These are phyloP conservation scores for Blastobotrys aristatus DNA, from an alignment of 1,139 yeast genomes.

Conservation along the genomic window DNA sequence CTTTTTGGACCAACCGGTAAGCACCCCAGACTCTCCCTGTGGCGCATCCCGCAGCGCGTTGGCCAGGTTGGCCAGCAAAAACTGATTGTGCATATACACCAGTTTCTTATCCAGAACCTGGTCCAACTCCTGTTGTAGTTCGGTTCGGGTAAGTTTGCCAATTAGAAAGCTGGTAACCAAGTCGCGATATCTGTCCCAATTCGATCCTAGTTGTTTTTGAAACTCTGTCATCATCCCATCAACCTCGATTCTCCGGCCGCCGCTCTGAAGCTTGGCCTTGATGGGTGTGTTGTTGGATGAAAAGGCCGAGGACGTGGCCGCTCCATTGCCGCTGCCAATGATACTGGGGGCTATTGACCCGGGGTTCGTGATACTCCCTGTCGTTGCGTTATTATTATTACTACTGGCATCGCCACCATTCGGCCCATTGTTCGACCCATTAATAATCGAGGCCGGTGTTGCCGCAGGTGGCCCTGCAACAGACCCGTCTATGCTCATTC, in stretches of 20 bases:
- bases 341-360: slow-evolving; percentile 6
- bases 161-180: slow-evolving; percentile 65
- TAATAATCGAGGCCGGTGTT: slow-evolving; percentile 14
- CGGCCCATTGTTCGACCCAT: slow-evolving; percentile 5
- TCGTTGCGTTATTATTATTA: background rate
- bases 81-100: slow-evolving; percentile 67
- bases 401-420: background rate
- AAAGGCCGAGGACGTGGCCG: background rate
- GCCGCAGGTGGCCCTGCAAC: slow-evolving; percentile 10
- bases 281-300: slow-evolving; percentile 7
- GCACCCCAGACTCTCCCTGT: slow-evolving; percentile 46
- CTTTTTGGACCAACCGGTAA: slow-evolving; percentile 48
- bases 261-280: background rate
- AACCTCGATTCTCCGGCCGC: slow-evolving; percentile 53
- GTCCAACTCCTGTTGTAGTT: slow-evolving; percentile 53
- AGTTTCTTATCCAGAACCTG: slow-evolving; percentile 52
- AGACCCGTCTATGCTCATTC: slow-evolving; percentile 1
- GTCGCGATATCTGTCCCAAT: slow-evolving; percentile 86
- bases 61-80: slow-evolving; percentile 74
- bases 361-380: background rate
- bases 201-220: slow-evolving; percentile 61
- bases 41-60: slow-evolving; percentile 73
- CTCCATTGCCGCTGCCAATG: background rate
- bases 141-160: slow-evolving; percentile 63
- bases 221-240: slow-evolving; percentile 69